Percentiles rank a stretch among this genome's conserved stretches.
phyloP scores from a whole-genome alignment of 805 yeast genomes.

The Yarrowia deformans region DNA sequence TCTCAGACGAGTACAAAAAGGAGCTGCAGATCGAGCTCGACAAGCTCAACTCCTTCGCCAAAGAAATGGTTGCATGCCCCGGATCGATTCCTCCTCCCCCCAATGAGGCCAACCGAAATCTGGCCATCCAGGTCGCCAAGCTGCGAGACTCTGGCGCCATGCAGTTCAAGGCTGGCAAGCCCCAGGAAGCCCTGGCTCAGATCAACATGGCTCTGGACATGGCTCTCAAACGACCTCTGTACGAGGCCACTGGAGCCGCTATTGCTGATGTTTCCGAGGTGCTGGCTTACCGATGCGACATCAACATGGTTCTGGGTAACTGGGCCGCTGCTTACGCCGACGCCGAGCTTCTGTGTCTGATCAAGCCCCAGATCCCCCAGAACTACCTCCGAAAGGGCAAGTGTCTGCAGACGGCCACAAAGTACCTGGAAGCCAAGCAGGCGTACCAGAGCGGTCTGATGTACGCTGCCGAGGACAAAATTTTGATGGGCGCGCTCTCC shows the following conservation, averaged over 20 bases:
- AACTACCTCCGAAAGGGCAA: slow-evolving; percentile 51
- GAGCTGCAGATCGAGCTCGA: slow-evolving; percentile 45
- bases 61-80: slow-evolving; percentile 47
- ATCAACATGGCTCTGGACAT: slow-evolving; percentile 52
- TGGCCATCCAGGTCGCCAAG: slow-evolving; percentile 49
- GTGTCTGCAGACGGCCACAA: slow-evolving; percentile 45
- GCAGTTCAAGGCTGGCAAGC: slow-evolving; percentile 46
- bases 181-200: slow-evolving; percentile 51
- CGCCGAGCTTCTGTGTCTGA: slow-evolving; percentile 49
- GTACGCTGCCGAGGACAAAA: slow-evolving; percentile 42
- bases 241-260: slow-evolving; percentile 51
- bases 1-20: slow-evolving; percentile 41
- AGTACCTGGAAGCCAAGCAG: slow-evolving; percentile 44
- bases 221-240: slow-evolving; percentile 53
- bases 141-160: slow-evolving; percentile 49
- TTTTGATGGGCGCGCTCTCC: slow-evolving; percentile 41
- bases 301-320: slow-evolving; percentile 49
- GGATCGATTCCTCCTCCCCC: slow-evolving; percentile 53
- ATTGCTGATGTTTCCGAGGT: slow-evolving; percentile 50
- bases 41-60: slow-evolving; percentile 48
- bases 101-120: slow-evolving; percentile 44
- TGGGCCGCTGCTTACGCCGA: slow-evolving; percentile 54
- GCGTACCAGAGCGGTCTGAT: slow-evolving; percentile 43
- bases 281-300: slow-evolving; percentile 52
- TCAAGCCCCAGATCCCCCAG: slow-evolving; percentile 49